Conservation (phyloP, 805 yeast species). For the Ogataea chonburiensis region DNA sequence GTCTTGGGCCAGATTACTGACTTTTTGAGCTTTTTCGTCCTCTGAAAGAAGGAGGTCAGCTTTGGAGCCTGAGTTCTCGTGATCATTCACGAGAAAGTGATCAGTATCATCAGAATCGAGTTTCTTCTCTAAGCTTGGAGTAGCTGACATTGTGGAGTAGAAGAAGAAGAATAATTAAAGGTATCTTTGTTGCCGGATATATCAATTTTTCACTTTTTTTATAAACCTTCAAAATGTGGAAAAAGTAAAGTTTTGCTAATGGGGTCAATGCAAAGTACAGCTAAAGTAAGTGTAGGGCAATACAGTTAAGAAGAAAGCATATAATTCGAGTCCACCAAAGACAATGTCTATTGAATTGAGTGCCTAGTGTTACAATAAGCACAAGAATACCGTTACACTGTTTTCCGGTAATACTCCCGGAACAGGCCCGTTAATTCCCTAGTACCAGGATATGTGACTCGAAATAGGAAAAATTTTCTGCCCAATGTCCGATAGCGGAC, state of each 20-base stretch:
- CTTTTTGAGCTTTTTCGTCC: slow-evolving; percentile 27
- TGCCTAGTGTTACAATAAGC: too few species aligned
- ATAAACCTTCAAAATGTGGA: too few species aligned
- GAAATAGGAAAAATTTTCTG: slow-evolving; percentile 1
- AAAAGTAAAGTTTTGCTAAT: too few species aligned
- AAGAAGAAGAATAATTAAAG: neutral
- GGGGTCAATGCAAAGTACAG: too few species aligned
- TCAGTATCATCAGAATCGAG: slow-evolving; percentile 17
- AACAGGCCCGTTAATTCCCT: slow-evolving; percentile 7
- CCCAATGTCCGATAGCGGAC: neutral
- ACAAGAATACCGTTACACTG: too few species aligned
- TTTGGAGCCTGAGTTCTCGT: slow-evolving; percentile 2
- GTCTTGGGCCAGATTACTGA: slow-evolving; percentile 41
- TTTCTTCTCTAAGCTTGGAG: slow-evolving; percentile 21
- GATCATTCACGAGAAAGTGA: slow-evolving; percentile 12
- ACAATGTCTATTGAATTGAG: too few species aligned
- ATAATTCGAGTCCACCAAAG: too few species aligned
- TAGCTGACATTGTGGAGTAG: slow-evolving; percentile 15
- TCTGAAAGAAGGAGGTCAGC: slow-evolving; percentile 17
- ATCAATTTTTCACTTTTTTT: too few species aligned
- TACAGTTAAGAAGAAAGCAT: too few species aligned
- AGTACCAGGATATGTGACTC: slow-evolving; percentile 7
- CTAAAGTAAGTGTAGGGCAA: too few species aligned
- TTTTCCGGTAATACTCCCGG: slow-evolving; percentile 1
- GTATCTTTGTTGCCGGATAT: too few species aligned